Percentiles rank a stretch among this genome's conserved stretches.
phyloP scores from a whole-genome alignment of 352 stramenopile species.

The Phytopythium helicoides region DNA sequence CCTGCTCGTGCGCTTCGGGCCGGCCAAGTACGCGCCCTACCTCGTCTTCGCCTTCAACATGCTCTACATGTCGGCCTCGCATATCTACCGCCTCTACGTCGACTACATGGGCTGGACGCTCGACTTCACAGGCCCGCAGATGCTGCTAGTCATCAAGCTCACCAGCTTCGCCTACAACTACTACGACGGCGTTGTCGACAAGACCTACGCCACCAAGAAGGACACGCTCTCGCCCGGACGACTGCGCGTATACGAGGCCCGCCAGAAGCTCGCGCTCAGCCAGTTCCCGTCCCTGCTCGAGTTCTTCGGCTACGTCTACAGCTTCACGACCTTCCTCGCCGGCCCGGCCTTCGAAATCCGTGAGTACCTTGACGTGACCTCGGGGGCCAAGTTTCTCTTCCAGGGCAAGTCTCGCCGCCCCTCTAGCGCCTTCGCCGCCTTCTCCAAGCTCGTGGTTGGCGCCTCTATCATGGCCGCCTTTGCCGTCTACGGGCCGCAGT shows the following conservation, averaged over 20 bases:
- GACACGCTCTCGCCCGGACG: constrained; percentile 23
- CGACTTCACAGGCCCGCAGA: constrained; percentile 86
- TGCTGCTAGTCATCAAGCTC: constrained; percentile 97
- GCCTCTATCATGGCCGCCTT: constrained; percentile 53
- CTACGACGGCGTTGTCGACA: constrained; percentile 84
- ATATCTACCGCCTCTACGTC: constrained; percentile 94
- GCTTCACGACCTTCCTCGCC: constrained; percentile 94
- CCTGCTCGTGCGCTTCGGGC: constrained; percentile 51
- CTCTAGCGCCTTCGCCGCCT: constrained; percentile 28
- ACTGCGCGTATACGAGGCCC: constrained; percentile 28
- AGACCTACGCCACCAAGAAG: constrained; percentile 35
- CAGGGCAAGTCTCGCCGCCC: constrained; percentile 40
- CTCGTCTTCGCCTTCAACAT: constrained; percentile 94
- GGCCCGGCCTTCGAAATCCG: constrained; percentile 95
- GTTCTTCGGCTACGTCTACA: constrained; percentile 97
- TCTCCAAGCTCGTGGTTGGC: constrained; percentile 58
- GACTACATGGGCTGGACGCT: constrained; percentile 94
- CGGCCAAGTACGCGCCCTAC: constrained; percentile 50
- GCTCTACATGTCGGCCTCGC: constrained; percentile 86
- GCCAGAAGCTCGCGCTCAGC: constrained; percentile 55
- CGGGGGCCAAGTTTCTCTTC: constrained; percentile 52
- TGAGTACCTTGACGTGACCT: constrained; percentile 86
- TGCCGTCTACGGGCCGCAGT: constrained; percentile 36
- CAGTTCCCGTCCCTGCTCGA: constrained; percentile 90
- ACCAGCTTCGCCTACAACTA: constrained; percentile 97